Evolutionary conservation across 2,329 filamentous ascomycete genomes (phyloP).

Genomic region (Pseudogymnoascus pannorum): DNA sequence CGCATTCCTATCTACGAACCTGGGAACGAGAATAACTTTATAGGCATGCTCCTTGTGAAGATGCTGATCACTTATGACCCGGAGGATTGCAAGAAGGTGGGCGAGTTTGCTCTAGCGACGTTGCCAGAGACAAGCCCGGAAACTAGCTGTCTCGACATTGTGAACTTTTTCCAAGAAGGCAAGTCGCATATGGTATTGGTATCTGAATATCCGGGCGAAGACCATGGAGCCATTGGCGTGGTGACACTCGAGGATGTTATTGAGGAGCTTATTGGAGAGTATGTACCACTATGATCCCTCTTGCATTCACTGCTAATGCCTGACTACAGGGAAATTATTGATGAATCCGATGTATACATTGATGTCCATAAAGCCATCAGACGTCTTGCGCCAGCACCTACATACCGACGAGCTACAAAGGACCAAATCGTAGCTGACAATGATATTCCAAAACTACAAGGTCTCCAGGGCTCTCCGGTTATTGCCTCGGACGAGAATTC

Average conservation of each 20-base stretch:
- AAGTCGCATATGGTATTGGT: constrained; percentile 99
- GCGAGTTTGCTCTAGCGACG: constrained; percentile 87
- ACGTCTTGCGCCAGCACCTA: constrained; percentile 65
- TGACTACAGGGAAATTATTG: constrained; percentile 79
- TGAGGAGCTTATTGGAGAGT: constrained; percentile 97
- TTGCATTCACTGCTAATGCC: constrained; percentile 19
- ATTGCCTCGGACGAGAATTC: background rate
- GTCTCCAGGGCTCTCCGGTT: constrained; percentile 9
- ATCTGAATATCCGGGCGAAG: constrained; percentile 81
- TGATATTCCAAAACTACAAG: constrained; percentile 28
- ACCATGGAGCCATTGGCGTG: constrained; percentile 83
- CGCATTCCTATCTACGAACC: constrained; percentile 89
- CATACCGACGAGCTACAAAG: constrained; percentile 28
- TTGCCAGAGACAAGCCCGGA: constrained; percentile 91
- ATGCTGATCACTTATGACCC: constrained; percentile 98
- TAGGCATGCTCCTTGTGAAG: constrained; percentile 97
- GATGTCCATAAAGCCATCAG: constrained; percentile 98
- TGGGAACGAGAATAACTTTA: constrained; percentile 77
- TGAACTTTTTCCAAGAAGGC: constrained; percentile 99
- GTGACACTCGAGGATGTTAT: constrained; percentile 97
- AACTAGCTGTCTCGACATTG: constrained; percentile 94
- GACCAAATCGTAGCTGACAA: constrained; percentile 44
- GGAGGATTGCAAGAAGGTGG: constrained; percentile 78
- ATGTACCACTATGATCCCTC: constrained; percentile 34
- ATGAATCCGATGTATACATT: constrained; percentile 96